phyloP scores from a whole-genome alignment of 768 basidiomycete genomes.

The Naganishia onofrii region DNA sequence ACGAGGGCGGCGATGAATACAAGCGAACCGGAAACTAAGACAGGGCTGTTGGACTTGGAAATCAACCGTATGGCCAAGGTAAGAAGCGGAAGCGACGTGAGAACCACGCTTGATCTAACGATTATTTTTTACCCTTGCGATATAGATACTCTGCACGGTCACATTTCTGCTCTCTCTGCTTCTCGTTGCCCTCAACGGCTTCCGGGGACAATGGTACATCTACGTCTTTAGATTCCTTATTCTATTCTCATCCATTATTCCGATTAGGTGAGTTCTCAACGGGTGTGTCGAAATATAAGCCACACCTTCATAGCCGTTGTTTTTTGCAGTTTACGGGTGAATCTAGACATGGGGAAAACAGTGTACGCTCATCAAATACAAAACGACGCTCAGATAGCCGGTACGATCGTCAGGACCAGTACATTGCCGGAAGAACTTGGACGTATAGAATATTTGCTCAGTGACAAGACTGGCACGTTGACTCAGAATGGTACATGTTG shows the following conservation, averaged over 20 bases:
- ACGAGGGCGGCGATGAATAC: constrained; percentile 99
- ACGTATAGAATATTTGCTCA: constrained; percentile 67
- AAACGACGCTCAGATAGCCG: constrained; percentile 86
- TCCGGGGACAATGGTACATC: constrained; percentile 91
- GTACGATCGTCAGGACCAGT: constrained; percentile 94
- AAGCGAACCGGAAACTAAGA: constrained; percentile 91
- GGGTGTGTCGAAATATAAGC: neutral
- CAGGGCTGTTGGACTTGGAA: constrained; percentile 85
- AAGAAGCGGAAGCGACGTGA: constrained; percentile 32
- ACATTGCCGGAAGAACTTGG: constrained; percentile 73
- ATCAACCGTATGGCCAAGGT: constrained; percentile 96
- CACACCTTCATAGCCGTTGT: neutral
- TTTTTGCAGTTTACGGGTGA: constrained; percentile 81
- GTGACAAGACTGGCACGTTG: constrained; percentile 96
- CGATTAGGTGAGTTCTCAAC: constrained; percentile 72
- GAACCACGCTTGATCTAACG: neutral
- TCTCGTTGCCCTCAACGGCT: constrained; percentile 92
- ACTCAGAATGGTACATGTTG: constrained; percentile 81
- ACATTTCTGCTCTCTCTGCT: constrained; percentile 88
- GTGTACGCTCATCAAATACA: constrained; percentile 95
- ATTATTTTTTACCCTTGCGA: neutral
- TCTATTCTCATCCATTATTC: constrained; percentile 97
- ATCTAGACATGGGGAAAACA: constrained; percentile 99
- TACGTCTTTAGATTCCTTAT: constrained; percentile 96
- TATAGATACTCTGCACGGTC: constrained; percentile 84